These are phyloP conservation scores for Microcera coccophila DNA, from an alignment of 2,329 filamentous ascomycete species.

Conservation along the genomic window DNA sequence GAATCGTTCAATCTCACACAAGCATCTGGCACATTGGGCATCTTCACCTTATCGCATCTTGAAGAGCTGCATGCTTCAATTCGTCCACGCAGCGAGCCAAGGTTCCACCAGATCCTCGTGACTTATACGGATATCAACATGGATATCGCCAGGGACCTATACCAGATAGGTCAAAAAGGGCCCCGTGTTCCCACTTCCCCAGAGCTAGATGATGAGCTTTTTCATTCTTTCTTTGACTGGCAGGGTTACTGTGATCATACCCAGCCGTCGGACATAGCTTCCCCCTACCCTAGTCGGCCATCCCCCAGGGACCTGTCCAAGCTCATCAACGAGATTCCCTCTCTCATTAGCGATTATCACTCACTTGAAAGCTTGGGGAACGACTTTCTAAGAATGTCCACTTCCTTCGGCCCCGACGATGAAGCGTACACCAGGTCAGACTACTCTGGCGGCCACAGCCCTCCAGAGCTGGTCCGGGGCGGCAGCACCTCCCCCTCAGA, in stretches of 20 bases:
- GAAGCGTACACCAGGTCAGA: slow-evolving; percentile 32
- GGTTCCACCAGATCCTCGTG: slow-evolving; percentile 42
- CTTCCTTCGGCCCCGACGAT: slow-evolving; percentile 32
- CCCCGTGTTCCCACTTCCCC: slow-evolving; percentile 34
- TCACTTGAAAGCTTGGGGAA: slow-evolving; percentile 30
- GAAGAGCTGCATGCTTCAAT: slow-evolving; percentile 36
- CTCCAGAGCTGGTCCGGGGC: slow-evolving; percentile 36
- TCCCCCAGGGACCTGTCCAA: slow-evolving; percentile 30
- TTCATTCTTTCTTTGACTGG: slow-evolving; percentile 38
- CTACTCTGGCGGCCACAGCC: slow-evolving; percentile 36
- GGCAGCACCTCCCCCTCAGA: slow-evolving; percentile 40
- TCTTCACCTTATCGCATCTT: slow-evolving; percentile 38
- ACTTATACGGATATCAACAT: slow-evolving; percentile 41
- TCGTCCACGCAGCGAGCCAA: slow-evolving; percentile 35
- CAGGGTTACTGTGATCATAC: slow-evolving; percentile 33
- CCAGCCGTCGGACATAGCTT: slow-evolving; percentile 28
- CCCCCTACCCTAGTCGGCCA: slow-evolving; percentile 27
- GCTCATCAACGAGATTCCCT: slow-evolving; percentile 35
- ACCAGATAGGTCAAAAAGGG: slow-evolving; percentile 35
- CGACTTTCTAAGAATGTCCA: slow-evolving; percentile 34
- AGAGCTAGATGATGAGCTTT: slow-evolving; percentile 33
- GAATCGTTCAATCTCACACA: slow-evolving; percentile 39
- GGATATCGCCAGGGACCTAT: slow-evolving; percentile 34
- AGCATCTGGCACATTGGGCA: slow-evolving; percentile 38
- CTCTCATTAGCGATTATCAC: slow-evolving; percentile 32